These are phyloP conservation scores for Brasenia schreberi DNA, from an alignment of 164 flowering plant species.

Conservation along the genomic window DNA sequence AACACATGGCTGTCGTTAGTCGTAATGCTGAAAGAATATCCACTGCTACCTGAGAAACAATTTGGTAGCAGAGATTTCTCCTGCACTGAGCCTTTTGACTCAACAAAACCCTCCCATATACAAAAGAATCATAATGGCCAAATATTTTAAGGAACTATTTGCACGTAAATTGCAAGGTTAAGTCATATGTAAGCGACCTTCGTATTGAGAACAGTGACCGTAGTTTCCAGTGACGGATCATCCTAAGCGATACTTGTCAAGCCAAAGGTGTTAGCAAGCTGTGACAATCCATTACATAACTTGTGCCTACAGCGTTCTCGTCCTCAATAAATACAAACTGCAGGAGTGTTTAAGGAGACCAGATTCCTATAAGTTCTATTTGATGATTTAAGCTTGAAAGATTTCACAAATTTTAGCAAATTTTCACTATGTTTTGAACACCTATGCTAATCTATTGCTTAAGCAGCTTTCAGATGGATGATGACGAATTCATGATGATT, in stretches of 20 bases:
- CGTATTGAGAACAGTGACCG: background rate
- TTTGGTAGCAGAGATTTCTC: background rate
- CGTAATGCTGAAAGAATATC: constrained; percentile 29
- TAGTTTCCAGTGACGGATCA: background rate
- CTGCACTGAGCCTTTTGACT: background rate
- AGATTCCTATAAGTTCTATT: no score
- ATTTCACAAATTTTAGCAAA: no score
- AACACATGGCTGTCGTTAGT: constrained; percentile 40
- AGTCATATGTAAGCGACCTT: background rate
- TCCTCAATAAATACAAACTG: no score
- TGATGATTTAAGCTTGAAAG: no score
- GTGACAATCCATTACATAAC: no score
- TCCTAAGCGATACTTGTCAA: background rate
- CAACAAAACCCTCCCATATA: background rate
- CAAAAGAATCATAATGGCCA: background rate
- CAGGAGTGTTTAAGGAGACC: no score
- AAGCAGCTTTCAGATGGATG: no score
- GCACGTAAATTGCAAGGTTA: background rate
- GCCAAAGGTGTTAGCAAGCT: background rate
- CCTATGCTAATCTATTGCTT: no score
- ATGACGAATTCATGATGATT: no score
- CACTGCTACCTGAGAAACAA: constrained; percentile 18
- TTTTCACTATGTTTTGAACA: no score
- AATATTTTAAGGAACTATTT: background rate
- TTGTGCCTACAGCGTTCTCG: no score